phyloP scores from a whole-genome alignment of 257 asterid species.

The Solanum gracilifrons region DNA sequence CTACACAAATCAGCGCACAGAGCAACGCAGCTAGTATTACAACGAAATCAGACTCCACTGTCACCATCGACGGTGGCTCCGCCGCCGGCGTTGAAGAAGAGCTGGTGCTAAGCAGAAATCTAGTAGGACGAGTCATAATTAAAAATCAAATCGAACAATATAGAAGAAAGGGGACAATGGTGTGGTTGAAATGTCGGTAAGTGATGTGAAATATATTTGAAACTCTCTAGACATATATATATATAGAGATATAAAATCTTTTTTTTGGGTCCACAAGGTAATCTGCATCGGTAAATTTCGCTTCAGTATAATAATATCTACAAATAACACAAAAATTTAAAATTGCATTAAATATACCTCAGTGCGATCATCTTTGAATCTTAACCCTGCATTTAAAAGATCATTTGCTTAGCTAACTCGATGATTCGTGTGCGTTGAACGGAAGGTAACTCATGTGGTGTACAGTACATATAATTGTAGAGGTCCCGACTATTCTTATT shows the following conservation, averaged over 20 bases:
- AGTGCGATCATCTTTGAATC: neutral
- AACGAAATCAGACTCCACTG: constrained; percentile 1
- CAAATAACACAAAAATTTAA: neutral
- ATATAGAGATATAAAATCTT: neutral
- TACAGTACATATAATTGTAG: neutral
- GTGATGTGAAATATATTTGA: neutral
- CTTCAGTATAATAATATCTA: neutral
- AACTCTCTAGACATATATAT: neutral
- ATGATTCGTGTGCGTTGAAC: neutral
- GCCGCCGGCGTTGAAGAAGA: neutral
- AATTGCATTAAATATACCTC: rapidly evolving
- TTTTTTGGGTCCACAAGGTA: neutral
- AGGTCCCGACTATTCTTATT: neutral
- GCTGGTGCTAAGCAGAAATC: neutral
- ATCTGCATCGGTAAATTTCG: neutral
- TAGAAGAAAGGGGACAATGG: neutral
- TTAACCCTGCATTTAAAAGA: rapidly evolving
- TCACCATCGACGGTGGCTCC: constrained; percentile 2
- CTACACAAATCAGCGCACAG: constrained; percentile 3
- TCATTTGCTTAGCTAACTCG: neutral
- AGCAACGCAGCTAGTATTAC: constrained; percentile 7
- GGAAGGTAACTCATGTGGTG: neutral
- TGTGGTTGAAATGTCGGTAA: neutral
- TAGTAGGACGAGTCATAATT: neutral
- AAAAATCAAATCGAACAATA: neutral